Base-by-base conservation (phyloP, 2,329 filamentous ascomycete species). In the Colletotrichum orchidophilum region DNA sequence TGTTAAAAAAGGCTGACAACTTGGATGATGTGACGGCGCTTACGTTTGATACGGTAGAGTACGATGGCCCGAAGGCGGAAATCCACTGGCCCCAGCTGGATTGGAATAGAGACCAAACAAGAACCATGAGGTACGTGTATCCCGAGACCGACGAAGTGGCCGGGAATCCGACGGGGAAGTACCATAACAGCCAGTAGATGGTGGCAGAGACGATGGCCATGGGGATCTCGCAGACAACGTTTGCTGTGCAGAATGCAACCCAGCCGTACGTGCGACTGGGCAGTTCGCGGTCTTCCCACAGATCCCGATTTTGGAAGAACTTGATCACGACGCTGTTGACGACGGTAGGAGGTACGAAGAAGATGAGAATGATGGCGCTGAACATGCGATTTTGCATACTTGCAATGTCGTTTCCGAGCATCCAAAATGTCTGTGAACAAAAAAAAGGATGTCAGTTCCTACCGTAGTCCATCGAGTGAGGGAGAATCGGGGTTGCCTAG, bases 1-100 rank as follows among this genome's bases (percentile, higher is more conserved):
- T 60, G 26, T 35, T 21, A 27, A 3, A 1, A 1, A 2, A 3
- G 1, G 27, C 5, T 12, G 1, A 0, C 7, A 12, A 6, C n/a
- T 8, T n/a, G 18, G 2, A 3, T 11, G 2, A 18, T 3, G 21
- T 9, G 1, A 9, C 5, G 3, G 0, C 5, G 78, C 82, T 81
- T 72, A 81, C 82, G 77, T 95, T 94, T 53, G 90, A 90, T 74
- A 95, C 94, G 73, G 94, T 92, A 0, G 92, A 94, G 81, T 94
- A 94, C 50, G 86, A 91, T 0, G 93, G 93, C 0, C 93, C 92
- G 80, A 95, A 95, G 0, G 94, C 93, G 73, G 91, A 93, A 75
- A 96, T 94, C 93, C 93, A 96, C 78, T 95, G 93, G 24, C 92
- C 94, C 93, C 91, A 95, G 74, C 86, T 90, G 35, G 87, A 88